A percentile compares a stretch with the other conserved stretches of the same genome.
These are phyloP conservation scores for Cucurbita pepo DNA, from an alignment of 306 rosid genomes.

Conservation along the genomic window DNA sequence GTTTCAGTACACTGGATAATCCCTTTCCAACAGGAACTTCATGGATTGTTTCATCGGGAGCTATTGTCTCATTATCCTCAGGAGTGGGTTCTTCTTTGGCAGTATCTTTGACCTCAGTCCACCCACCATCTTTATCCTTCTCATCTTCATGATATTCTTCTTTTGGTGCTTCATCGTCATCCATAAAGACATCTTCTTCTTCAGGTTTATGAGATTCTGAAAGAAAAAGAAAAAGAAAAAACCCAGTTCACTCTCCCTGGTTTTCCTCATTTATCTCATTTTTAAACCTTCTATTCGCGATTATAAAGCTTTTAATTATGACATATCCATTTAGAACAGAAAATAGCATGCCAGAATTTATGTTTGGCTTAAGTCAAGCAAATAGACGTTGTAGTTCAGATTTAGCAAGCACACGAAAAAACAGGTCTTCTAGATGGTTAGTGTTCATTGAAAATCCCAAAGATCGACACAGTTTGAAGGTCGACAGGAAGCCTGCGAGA, in stretches of 20 bases:
- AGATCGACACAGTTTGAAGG: background rate
- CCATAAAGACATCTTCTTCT: slow-evolving; percentile 80
- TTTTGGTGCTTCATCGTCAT: slow-evolving; percentile 51
- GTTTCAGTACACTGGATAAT: slow-evolving; percentile 65
- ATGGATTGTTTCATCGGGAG: slow-evolving; percentile 79
- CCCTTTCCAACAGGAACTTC: slow-evolving; percentile 89
- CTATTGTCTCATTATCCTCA: slow-evolving; percentile 43
- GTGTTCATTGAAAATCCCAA: background rate
- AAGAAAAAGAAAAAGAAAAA: slow-evolving; percentile 10
- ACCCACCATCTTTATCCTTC: slow-evolving; percentile 52
- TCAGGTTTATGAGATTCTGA: slow-evolving; percentile 81
- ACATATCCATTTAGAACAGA: background rate
- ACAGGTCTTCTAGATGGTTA: background rate
- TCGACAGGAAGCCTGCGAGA: background rate
- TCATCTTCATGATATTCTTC: slow-evolving; percentile 28
- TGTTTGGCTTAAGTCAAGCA: background rate
- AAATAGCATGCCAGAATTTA: background rate
- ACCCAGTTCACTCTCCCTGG: background rate
- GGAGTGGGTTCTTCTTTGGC: slow-evolving; percentile 24
- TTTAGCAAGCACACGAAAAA: background rate
- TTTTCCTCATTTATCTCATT: background rate
- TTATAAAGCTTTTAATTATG: background rate
- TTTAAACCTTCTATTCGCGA: background rate
- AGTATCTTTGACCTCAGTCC: slow-evolving; percentile 75
- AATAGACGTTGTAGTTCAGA: background rate